Evolutionary conservation across 805 yeast genomes (phyloP).

Genomic region (Candida arabinofermentans): DNA sequence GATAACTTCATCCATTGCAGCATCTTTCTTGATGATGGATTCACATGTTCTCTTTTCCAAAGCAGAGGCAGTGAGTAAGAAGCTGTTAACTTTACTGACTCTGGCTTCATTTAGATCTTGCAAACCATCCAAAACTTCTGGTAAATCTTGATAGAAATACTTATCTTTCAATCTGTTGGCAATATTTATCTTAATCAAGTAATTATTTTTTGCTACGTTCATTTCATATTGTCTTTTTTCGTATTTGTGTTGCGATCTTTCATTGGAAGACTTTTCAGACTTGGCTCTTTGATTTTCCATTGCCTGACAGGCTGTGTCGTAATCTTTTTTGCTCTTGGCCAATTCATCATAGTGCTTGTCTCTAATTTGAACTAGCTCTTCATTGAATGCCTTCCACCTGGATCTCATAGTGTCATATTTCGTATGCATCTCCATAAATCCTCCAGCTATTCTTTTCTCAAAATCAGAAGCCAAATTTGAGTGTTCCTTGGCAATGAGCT

Average conservation of each 20-base stretch:
- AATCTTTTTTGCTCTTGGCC: slow-evolving; percentile 63
- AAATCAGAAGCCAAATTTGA: slow-evolving; percentile 56
- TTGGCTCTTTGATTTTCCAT: slow-evolving; percentile 81
- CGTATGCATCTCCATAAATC: slow-evolving; percentile 48
- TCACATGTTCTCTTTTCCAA: slow-evolving; percentile 51
- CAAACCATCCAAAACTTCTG: slow-evolving; percentile 78
- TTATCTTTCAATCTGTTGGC: slow-evolving; percentile 93
- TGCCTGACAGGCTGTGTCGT: slow-evolving; percentile 73
- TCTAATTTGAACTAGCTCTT: slow-evolving; percentile 46
- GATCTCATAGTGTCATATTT: slow-evolving; percentile 52
- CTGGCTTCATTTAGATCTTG: slow-evolving; percentile 83
- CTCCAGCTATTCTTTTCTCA: slow-evolving; percentile 55
- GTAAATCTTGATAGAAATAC: slow-evolving; percentile 87
- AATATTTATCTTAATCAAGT: slow-evolving; percentile 72
- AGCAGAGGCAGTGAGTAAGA: slow-evolving; percentile 57
- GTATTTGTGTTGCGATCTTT: slow-evolving; percentile 47
- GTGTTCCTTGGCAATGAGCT: slow-evolving; percentile 68
- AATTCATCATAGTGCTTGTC: slow-evolving; percentile 52
- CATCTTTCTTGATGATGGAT: slow-evolving; percentile 42
- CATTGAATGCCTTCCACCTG: slow-evolving; percentile 56
- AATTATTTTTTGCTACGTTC: slow-evolving; percentile 84
- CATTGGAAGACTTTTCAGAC: slow-evolving; percentile 52
- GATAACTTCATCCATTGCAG: slow-evolving; percentile 50
- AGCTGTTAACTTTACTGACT: slow-evolving; percentile 63
- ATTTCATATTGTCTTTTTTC: slow-evolving; percentile 68